phyloP scores from a whole-genome alignment of 306 rosid species.

The Cotoneaster glaucophyllus region DNA sequence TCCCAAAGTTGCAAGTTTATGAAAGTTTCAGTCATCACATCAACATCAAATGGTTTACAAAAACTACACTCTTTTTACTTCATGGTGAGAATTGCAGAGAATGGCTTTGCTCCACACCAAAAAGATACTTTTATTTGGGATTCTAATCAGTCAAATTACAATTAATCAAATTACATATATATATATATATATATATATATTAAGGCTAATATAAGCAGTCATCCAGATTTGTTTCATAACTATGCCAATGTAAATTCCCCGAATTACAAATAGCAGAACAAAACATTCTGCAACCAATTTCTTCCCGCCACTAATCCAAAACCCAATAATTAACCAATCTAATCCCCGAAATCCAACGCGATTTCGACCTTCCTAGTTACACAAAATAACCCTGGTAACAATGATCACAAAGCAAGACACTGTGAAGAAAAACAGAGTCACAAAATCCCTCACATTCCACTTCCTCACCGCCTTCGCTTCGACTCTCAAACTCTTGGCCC shows the following conservation, averaged over 20 bases:
- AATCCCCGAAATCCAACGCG: background rate
- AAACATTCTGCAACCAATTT: conserved; percentile 50
- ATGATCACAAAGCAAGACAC: conserved; percentile 66
- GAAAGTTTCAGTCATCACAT: too few relatives aligned
- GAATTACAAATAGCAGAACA: conserved; percentile 57
- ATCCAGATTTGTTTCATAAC: background rate
- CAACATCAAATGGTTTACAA: too few relatives aligned
- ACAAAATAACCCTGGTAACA: conserved; percentile 62
- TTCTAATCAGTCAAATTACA: too few relatives aligned
- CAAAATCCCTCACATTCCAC: conserved; percentile 86
- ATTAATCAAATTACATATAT: background rate
- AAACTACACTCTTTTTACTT: too few relatives aligned
- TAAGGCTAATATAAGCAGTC: background rate
- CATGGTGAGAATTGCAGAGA: too few relatives aligned
- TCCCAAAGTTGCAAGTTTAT: too few relatives aligned
- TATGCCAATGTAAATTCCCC: background rate
- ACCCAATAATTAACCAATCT: background rate
- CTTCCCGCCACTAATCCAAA: background rate
- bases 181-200: too few relatives aligned
- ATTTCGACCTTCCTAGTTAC: conserved; percentile 25
- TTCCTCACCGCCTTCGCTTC: conserved; percentile 58
- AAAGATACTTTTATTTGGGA: too few relatives aligned
- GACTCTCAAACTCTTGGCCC: conserved; percentile 79
- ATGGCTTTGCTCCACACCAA: too few relatives aligned
- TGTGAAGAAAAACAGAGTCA: conserved; percentile 58